These are phyloP conservation scores for Pseudogymnoascus sp. DNA, from an alignment of 2,329 filamentous ascomycete species.

Conservation along the genomic window DNA sequence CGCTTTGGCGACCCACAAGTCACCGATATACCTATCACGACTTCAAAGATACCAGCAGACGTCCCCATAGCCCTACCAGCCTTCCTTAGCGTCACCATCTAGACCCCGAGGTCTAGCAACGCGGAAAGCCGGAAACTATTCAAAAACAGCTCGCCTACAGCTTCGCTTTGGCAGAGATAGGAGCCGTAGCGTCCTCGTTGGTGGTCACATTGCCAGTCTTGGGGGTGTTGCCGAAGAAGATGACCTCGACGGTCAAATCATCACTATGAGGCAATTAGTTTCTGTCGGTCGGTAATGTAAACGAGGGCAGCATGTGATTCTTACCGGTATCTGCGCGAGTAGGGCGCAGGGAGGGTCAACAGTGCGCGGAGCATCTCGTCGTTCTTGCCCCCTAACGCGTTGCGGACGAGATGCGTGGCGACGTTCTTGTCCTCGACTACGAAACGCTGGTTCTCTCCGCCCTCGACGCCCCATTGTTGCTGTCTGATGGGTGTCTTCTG, in stretches of 20 bases:
- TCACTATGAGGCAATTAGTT: conserved; percentile 47
- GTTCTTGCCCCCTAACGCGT: conserved; percentile 88
- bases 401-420: conserved; percentile 89
- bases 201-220: conserved; percentile 70
- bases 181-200: conserved; percentile 74
- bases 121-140: background rate
- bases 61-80: background rate
- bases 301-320: conserved; percentile 19
- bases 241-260: conserved; percentile 93
- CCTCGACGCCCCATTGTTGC: conserved; percentile 80
- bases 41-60: background rate
- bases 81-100: background rate
- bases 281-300: background rate
- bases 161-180: conserved; percentile 25
- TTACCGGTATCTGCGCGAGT: conserved; percentile 82
- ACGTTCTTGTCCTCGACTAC: conserved; percentile 92
- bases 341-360: conserved; percentile 83
- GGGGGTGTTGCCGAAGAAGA: conserved; percentile 85
- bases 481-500: conserved; percentile 83
- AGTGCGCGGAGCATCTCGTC: conserved; percentile 89
- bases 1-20: background rate
- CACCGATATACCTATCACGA: background rate
- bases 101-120: background rate
- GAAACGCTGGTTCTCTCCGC: conserved; percentile 69
- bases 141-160: conserved; percentile 11